Evolutionary conservation across 2,329 filamentous ascomycete species (phyloP).

Genomic region (Neonectria sp.): DNA sequence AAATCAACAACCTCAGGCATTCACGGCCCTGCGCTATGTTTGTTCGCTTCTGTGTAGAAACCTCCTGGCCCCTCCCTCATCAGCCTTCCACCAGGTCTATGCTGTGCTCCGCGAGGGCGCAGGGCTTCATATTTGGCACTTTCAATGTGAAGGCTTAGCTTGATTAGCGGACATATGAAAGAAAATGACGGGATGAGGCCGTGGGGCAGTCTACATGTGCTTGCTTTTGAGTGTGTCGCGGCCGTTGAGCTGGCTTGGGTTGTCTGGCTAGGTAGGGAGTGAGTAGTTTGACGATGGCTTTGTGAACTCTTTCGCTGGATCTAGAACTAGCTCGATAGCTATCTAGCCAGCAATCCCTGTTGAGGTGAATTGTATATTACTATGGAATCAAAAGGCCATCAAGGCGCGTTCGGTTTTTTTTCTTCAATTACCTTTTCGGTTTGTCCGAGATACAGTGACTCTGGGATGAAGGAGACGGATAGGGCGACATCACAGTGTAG

Average conservation of each 20-base stretch:
- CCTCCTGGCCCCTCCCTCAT: slow-evolving; percentile 7
- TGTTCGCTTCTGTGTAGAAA: slow-evolving; percentile 39
- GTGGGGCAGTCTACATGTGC: not conserved
- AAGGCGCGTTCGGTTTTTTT: slow-evolving; percentile 7
- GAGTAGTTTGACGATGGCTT: slow-evolving; percentile 1
- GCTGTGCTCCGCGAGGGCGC: not conserved
- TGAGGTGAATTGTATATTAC: slow-evolving; percentile 34
- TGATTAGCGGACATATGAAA: slow-evolving; percentile 6
- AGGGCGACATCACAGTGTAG: not conserved
- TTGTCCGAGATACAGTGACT: not conserved
- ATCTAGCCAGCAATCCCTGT: slow-evolving; percentile 8
- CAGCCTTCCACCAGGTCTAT: not conserved
- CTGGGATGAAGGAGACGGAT: not conserved
- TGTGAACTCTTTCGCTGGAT: slow-evolving; percentile 7
- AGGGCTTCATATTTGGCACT: slow-evolving; percentile 1
- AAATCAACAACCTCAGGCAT: slow-evolving; percentile 22
- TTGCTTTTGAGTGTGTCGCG: not conserved
- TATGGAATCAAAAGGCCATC: slow-evolving; percentile 30
- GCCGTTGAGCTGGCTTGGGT: not conserved
- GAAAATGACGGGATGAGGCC: not conserved
- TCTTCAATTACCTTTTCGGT: slow-evolving; percentile 9
- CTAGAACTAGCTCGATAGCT: slow-evolving; percentile 2
- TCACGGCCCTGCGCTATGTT: slow-evolving; percentile 29
- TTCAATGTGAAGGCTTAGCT: slow-evolving; percentile 17
- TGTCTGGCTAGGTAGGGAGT: not conserved